Base-by-base conservation (phyloP, 2,329 filamentous ascomycete species). In the Fonsecaea pedrosoi region DNA sequence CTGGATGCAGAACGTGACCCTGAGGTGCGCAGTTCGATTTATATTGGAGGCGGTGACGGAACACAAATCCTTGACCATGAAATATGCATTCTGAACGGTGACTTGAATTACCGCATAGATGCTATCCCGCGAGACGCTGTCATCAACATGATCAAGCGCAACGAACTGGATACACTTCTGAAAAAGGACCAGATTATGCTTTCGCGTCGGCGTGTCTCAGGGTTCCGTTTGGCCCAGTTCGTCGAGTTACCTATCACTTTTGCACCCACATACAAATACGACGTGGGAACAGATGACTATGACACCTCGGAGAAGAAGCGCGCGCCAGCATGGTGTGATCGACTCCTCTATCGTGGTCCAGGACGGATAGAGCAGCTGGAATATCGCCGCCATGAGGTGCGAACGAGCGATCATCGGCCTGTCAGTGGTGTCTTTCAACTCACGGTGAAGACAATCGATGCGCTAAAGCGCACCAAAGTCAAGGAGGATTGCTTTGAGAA, bases 71-170 rank as follows among this genome's bases (percentile, higher is more conserved):
- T 98, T 65, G 95, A 99, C 75, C 95, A 99, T 75, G 95, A 99
- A 79, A 90, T 99, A n/a, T 97, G 94, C 77, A 88, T 99, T 56
- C 81, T 98, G 50, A 98, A 98, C 74, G 95, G 95, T 34, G 95
- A 99, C 77, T 85, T 99, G 58, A 99, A 99, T 79, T 99, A 99
- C 78, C 93, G 95, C 69, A 98, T 99, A 74, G 95, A 99, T 77
- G 93, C 94, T 30, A 97, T 98, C 87, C 92, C 92, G 18, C 91
- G 95, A 58, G 92, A 98, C 74, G 93, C 92, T 0, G 94, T 99
- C 2, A 90, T 98, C 62, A 90, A 89, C 67, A 93, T 92, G 1
- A 87, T 98, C 59, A 90, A 91, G 70, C 85, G 90, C 50, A 89
- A 90, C 69, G 96, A 98, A 72, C 84, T 98, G 2, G 75, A 84